Conservation (phyloP, 345 rosid species). For the Turritis glabra region DNA sequence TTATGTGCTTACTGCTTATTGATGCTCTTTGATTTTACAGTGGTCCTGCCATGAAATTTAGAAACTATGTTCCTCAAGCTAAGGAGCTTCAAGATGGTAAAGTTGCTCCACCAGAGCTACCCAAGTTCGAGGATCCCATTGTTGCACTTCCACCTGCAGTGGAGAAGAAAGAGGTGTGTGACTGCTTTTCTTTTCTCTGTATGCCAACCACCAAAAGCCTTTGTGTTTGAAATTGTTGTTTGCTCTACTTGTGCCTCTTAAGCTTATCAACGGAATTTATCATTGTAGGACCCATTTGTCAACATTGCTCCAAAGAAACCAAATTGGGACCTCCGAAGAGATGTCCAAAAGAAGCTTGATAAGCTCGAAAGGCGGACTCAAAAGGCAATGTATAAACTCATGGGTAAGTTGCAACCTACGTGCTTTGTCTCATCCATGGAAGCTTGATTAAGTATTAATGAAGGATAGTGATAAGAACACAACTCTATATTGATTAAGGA, state of each 20-base stretch:
- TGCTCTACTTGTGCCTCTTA: background rate
- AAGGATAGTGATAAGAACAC: too few relatives aligned
- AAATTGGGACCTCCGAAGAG: slow-evolving; percentile 94
- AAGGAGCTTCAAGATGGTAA: slow-evolving; percentile 89
- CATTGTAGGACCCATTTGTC: slow-evolving; percentile 77
- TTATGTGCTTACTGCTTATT: slow-evolving; percentile 20
- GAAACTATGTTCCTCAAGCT: slow-evolving; percentile 95
- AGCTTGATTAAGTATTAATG: background rate
- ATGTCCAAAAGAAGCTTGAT: slow-evolving; percentile 93
- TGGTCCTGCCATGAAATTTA: slow-evolving; percentile 72
- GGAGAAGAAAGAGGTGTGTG: slow-evolving; percentile 67
- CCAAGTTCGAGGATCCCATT: slow-evolving; percentile 86
- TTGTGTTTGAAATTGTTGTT: background rate
- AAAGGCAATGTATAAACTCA: slow-evolving; percentile 72
- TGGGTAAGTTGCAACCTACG: slow-evolving; percentile 57
- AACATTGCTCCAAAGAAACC: slow-evolving; percentile 99
- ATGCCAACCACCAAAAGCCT: background rate
- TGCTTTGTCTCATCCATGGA: background rate
- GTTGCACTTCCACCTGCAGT: slow-evolving; percentile 56
- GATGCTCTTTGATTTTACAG: slow-evolving; percentile 42
- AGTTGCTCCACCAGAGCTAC: slow-evolving; percentile 80
- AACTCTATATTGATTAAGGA: too few relatives aligned
- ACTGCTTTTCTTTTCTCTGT: background rate
- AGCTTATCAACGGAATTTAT: background rate
- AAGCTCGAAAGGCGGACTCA: slow-evolving; percentile 90